Percentiles rank a stretch among this genome's conserved stretches.
Evolutionary conservation across 148 eudicot species (phyloP).

Genomic region (Camellia lanceoleosa): DNA sequence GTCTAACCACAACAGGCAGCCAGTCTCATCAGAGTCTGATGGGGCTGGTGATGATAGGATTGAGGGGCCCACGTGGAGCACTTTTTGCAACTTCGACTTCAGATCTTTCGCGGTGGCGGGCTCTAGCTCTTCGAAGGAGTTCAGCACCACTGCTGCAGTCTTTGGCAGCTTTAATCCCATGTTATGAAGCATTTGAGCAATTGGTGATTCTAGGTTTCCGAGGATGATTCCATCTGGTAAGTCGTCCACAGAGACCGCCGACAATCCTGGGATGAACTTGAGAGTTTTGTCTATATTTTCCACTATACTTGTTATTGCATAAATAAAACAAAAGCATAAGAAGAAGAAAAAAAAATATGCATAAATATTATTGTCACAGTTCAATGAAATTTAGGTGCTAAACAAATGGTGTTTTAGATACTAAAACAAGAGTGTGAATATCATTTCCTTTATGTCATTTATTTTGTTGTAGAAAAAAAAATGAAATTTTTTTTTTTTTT

Average conservation of each 20-base stretch:
- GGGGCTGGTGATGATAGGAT: conserved; percentile 18
- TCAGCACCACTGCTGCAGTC: conserved; percentile 41
- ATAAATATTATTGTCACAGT: not conserved
- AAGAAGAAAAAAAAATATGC: too few relatives aligned
- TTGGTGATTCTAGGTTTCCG: conserved; percentile 24
- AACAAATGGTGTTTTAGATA: too few relatives aligned
- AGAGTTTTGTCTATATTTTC: conserved; percentile 27
- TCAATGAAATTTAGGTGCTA: too few relatives aligned
- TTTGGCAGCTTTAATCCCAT: conserved; percentile 34
- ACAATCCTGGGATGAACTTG: conserved; percentile 47
- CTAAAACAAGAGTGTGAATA: too few relatives aligned
- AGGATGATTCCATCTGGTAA: conserved; percentile 40
- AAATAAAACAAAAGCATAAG: not conserved
- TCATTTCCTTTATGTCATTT: too few relatives aligned
- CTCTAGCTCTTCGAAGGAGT: conserved; percentile 53
- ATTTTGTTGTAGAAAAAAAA: too few relatives aligned
- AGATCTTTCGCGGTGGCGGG: conserved; percentile 31
- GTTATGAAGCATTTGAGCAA: conserved; percentile 30
- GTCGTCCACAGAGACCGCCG: conserved; percentile 21
- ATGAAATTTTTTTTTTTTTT: too few relatives aligned
- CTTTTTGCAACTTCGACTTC: conserved; percentile 29
- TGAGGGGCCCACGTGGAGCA: conserved; percentile 44
- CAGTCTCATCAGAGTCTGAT: conserved; percentile 17
- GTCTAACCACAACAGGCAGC: conserved; percentile 53
- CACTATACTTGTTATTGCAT: conserved; percentile 12